Evolutionary conservation across 257 asterid genomes (phyloP).

Genomic region (Hygrophila difformis): DNA sequence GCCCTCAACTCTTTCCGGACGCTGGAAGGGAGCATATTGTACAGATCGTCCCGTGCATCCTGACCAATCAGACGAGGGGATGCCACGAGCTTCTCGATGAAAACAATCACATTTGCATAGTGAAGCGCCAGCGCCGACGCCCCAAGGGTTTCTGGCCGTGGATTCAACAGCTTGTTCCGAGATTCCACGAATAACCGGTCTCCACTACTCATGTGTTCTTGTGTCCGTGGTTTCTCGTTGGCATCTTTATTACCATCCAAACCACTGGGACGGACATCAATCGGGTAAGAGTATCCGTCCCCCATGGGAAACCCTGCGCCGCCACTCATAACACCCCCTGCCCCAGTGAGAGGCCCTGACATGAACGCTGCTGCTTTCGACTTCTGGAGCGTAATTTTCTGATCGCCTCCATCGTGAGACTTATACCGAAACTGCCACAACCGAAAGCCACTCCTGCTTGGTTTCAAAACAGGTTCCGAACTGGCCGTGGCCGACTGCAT

Average conservation of each 20-base stretch:
- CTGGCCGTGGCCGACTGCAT: slow-evolving; percentile 36
- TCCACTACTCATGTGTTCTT: slow-evolving; percentile 25
- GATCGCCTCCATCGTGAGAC: slow-evolving; percentile 27
- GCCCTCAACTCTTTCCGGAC: slow-evolving; percentile 58
- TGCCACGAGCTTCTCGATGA: slow-evolving; percentile 68
- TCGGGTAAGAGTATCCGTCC: slow-evolving; percentile 13
- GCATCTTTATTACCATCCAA: slow-evolving; percentile 20
- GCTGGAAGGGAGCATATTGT: slow-evolving; percentile 75
- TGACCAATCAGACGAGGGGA: slow-evolving; percentile 84
- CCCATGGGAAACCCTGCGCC: slow-evolving; percentile 25
- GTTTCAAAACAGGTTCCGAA: slow-evolving; percentile 30
- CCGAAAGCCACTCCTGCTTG: slow-evolving; percentile 31
- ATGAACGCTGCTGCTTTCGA: slow-evolving; percentile 20
- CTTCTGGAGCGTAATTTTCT: slow-evolving; percentile 21
- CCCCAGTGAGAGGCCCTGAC: slow-evolving; percentile 29
- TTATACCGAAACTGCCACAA: slow-evolving; percentile 62
- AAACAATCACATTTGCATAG: slow-evolving; percentile 68
- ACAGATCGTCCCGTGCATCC: slow-evolving; percentile 77
- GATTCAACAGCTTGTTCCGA: slow-evolving; percentile 38
- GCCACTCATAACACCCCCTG: slow-evolving; percentile 23
- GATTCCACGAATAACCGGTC: slow-evolving; percentile 10
- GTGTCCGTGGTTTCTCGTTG: slow-evolving; percentile 7
- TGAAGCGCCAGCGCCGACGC: slow-evolving; percentile 79
- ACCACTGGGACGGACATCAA: slow-evolving; percentile 15
- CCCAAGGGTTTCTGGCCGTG: slow-evolving; percentile 75